Evolutionary conservation across 2,329 filamentous ascomycete genomes (phyloP).

Genomic region (Nectriaceae sp.): DNA sequence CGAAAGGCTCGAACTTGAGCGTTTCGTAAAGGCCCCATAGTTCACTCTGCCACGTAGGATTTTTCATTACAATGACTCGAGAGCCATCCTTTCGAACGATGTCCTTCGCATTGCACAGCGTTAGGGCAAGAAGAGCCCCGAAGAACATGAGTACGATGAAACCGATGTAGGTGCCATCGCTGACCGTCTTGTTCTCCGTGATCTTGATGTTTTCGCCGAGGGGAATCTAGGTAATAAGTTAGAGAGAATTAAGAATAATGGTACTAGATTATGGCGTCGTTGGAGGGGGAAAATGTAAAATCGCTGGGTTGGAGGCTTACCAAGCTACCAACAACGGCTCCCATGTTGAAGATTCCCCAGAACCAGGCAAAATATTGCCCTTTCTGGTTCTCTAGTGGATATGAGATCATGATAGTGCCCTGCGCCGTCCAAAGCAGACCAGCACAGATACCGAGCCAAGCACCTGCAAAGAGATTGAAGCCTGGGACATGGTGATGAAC

Average conservation of each 20-base stretch:
- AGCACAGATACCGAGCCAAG: conserved; percentile 75
- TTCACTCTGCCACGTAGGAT: conserved; percentile 84
- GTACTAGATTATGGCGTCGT: conserved; percentile 72
- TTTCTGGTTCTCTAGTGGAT: conserved; percentile 79
- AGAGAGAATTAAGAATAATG: conserved; percentile 46
- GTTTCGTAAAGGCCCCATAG: conserved; percentile 75
- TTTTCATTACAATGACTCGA: conserved; percentile 84
- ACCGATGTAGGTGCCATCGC: conserved; percentile 82
- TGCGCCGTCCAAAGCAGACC: conserved; percentile 82
- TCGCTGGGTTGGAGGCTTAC: conserved; percentile 37
- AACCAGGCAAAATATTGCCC: conserved; percentile 88
- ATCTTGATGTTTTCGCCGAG: conserved; percentile 25
- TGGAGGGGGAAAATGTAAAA: not conserved
- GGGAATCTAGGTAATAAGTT: conserved; percentile 57
- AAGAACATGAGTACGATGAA: conserved; percentile 82
- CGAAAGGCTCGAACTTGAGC: conserved; percentile 66
- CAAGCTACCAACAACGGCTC: conserved; percentile 80
- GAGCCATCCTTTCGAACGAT: conserved; percentile 78
- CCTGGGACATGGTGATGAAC: conserved; percentile 56
- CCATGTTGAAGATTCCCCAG: conserved; percentile 94
- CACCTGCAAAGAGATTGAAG: conserved; percentile 67
- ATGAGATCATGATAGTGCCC: conserved; percentile 87
- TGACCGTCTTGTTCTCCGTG: conserved; percentile 49
- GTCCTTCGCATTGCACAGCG: conserved; percentile 69
- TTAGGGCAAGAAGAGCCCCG: conserved; percentile 69